Percentiles rank a stretch among this genome's conserved stretches.
phyloP scores from a whole-genome alignment of 208 protist genomes.

The Willaertia magna region DNA sequence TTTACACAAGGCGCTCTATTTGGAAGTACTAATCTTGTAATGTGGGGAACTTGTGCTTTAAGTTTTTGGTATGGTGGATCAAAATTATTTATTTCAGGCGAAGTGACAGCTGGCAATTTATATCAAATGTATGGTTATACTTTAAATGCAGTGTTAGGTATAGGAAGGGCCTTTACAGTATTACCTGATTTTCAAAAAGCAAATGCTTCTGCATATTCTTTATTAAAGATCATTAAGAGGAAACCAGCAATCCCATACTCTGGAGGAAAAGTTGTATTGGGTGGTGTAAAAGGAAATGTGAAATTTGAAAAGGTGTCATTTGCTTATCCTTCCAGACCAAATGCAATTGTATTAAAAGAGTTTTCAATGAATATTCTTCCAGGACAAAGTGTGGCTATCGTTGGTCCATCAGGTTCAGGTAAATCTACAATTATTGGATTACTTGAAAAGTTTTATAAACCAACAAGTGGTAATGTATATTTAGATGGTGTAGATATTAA shows the following conservation, averaged over 20 bases:
- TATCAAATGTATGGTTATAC: neutral
- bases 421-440: neutral
- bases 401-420: neutral
- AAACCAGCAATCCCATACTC: neutral
- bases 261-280: neutral
- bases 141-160: neutral
- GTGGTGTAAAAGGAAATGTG: neutral
- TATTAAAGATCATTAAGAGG: neutral
- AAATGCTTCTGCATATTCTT: neutral
- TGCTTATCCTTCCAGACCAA: slow-evolving; percentile 3
- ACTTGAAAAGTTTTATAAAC: slow-evolving; percentile 33
- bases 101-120: neutral
- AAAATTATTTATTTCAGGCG: neutral
- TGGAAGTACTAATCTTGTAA: neutral
- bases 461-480: slow-evolving; percentile 30
- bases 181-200: neutral
- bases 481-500: neutral
- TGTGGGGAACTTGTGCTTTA: neutral
- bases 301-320: neutral
- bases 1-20: neutral
- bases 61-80: neutral
- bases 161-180: neutral
- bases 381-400: slow-evolving; percentile 1
- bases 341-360: neutral
- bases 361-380: neutral